Percentiles rank a stretch among this genome's conserved stretches.
These are phyloP conservation scores for Clarireedia paspali DNA, from an alignment of 2,329 filamentous ascomycete species.

Conservation along the genomic window DNA sequence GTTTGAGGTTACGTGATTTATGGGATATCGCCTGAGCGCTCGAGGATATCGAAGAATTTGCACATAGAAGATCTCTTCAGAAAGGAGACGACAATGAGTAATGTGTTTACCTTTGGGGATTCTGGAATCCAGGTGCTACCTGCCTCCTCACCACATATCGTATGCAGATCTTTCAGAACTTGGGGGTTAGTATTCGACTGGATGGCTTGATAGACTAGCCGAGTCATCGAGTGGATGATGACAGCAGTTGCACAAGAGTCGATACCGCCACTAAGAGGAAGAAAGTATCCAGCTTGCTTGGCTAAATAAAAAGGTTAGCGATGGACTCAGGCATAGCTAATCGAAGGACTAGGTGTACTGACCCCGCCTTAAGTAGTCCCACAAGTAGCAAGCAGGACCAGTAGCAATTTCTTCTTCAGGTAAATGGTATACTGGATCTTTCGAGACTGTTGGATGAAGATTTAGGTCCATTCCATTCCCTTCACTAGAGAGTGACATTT, in stretches of 20 bases:
- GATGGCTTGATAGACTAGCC: constrained; percentile 46
- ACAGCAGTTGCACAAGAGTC: constrained; percentile 8
- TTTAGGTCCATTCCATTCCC: constrained; percentile 37
- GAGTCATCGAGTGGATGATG: constrained; percentile 29
- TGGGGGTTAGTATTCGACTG: constrained; percentile 39
- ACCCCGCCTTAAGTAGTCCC: constrained; percentile 3
- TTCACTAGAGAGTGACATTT: constrained; percentile 37
- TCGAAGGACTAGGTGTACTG: too few relatives aligned
- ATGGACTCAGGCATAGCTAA: too few relatives aligned
- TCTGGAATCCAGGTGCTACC: constrained; percentile 34
- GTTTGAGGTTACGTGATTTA: too few relatives aligned
- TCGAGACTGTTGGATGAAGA: constrained; percentile 25
- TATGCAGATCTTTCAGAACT: constrained; percentile 44
- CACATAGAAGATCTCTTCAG: too few relatives aligned
- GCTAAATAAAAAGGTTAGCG: neutral
- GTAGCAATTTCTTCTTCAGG: constrained; percentile 9
- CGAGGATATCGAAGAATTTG: too few relatives aligned
- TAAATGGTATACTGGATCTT: constrained; percentile 1
- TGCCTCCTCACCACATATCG: constrained; percentile 42
- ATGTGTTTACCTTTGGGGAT: constrained; percentile 39
- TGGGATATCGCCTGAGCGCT: too few relatives aligned
- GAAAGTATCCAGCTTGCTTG: constrained; percentile 6
- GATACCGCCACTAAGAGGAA: constrained; percentile 8
- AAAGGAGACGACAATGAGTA: too few relatives aligned
- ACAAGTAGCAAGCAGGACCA: constrained; percentile 6